phyloP scores from a whole-genome alignment of 2,329 filamentous ascomycete species.

The Botrytis deweyae region DNA sequence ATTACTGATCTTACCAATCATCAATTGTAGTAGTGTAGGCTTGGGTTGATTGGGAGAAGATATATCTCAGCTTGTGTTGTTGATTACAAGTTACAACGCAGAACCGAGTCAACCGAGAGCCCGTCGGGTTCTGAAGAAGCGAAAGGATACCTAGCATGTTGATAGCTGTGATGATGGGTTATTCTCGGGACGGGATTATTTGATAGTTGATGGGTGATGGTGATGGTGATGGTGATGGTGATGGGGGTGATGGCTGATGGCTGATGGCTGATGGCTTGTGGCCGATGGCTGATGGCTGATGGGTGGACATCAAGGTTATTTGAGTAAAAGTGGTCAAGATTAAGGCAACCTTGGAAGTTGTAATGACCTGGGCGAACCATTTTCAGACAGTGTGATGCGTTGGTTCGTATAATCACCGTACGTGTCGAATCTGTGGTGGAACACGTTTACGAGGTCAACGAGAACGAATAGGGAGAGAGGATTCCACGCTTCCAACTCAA shows the following conservation, averaged over 20 bases:
- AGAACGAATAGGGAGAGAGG: not conserved
- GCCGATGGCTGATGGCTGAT: not conserved
- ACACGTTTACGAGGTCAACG: conserved; percentile 23
- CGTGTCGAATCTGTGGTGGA: conserved; percentile 23
- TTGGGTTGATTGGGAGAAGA: conserved; percentile 1
- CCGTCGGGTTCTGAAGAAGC: conserved; percentile 17
- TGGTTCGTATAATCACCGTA: conserved; percentile 18
- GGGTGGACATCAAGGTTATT: conserved; percentile 17
- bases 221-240: not conserved
- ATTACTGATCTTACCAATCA: conserved; percentile 8
- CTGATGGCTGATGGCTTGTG: not conserved
- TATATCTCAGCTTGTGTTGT: not conserved
- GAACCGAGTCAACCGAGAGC: not conserved
- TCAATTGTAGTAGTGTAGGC: not conserved
- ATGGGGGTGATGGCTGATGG: not conserved
- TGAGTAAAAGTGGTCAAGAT: conserved; percentile 5
- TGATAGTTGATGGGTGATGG: not conserved
- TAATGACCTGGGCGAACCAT: conserved; percentile 23
- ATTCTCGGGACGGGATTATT: conserved; percentile 1
- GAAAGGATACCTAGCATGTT: not conserved
- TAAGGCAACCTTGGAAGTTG: conserved; percentile 16
- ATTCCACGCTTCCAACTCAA: not conserved
- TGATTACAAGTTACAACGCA: conserved; percentile 19
- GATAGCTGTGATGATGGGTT: not conserved
- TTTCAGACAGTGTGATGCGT: conserved; percentile 14